Conservation (phyloP, 2,329 filamentous ascomycete species). For the Trichoderma sp. region DNA sequence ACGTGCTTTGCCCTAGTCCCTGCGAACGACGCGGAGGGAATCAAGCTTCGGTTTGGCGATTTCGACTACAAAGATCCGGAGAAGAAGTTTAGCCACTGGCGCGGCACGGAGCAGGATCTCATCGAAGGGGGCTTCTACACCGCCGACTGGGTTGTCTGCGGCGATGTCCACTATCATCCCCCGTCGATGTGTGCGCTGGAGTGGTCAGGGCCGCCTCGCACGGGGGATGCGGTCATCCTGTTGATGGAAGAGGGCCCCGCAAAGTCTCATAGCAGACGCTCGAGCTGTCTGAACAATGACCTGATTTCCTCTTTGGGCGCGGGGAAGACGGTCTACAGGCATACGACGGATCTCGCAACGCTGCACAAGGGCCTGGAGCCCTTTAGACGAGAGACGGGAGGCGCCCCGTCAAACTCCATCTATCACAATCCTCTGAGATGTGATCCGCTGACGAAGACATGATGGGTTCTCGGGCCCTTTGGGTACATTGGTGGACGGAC, state of each 20-base stretch:
- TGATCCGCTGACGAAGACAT: conserved; percentile 29
- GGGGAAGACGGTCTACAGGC: conserved; percentile 22
- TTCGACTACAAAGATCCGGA: conserved; percentile 73
- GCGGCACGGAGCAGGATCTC: conserved; percentile 61
- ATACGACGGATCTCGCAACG: conserved; percentile 23
- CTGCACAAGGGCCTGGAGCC: conserved; percentile 33
- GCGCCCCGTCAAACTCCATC: neutral
- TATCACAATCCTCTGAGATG: conserved; percentile 32
- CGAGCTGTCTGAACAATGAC: neutral
- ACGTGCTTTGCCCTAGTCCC: conserved; percentile 69
- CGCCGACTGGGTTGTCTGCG: conserved; percentile 44
- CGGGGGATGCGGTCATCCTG: conserved; percentile 32
- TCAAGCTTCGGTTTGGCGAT: conserved; percentile 69
- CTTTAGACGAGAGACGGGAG: conserved; percentile 28
- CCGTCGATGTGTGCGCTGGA: conserved; percentile 44
- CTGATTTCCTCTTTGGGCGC: neutral
- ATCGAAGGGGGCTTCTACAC: conserved; percentile 71
- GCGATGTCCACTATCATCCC: conserved; percentile 40
- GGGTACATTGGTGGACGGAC: neutral
- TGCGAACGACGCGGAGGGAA: conserved; percentile 33
- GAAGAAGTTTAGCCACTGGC: conserved; percentile 71
- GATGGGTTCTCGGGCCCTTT: too few species aligned
- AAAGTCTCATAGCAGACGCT: neutral
- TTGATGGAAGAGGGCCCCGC: conserved; percentile 29
- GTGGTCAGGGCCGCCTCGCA: conserved; percentile 31